These are phyloP conservation scores for Neckera pumila DNA, from an alignment of 225 moss, liverwort and hornwort species.

Conservation along the genomic window DNA sequence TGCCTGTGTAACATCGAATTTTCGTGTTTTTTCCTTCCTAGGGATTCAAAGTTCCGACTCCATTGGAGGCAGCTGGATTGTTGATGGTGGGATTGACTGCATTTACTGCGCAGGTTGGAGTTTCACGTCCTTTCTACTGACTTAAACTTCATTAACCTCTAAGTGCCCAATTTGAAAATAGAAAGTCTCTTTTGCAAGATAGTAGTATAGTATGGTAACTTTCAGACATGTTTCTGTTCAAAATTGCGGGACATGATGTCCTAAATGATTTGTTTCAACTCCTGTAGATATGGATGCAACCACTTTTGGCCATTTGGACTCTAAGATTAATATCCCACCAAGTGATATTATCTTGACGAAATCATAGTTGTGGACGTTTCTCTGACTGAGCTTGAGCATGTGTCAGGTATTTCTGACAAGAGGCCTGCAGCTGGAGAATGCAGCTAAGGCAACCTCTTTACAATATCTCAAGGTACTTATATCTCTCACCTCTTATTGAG, in stretches of 20 bases:
- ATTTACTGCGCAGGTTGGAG: conserved; percentile 55
- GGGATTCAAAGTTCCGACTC: conserved; percentile 40
- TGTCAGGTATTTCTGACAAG: conserved; percentile 62
- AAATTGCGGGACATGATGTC: background rate
- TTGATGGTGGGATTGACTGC: conserved; percentile 57
- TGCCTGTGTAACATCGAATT: background rate
- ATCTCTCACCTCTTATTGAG: background rate
- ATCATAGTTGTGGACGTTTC: background rate
- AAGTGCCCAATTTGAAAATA: background rate
- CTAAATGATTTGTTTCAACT: background rate
- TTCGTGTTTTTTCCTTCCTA: background rate
- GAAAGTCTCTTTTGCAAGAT: background rate
- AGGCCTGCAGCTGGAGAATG: conserved; percentile 65
- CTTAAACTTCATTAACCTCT: background rate
- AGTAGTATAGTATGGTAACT: background rate
- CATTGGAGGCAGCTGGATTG: conserved; percentile 31
- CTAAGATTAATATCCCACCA: background rate
- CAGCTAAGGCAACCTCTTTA: conserved; percentile 53
- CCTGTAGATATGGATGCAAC: background rate
- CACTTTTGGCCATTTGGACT: background rate
- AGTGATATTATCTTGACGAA: background rate
- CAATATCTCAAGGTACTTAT: conserved; percentile 58
- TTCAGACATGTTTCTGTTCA: background rate
- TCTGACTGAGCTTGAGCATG: background rate
- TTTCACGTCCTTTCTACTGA: background rate